Conservation (phyloP, 345 rosid species). For the Aegle marmelos region DNA sequence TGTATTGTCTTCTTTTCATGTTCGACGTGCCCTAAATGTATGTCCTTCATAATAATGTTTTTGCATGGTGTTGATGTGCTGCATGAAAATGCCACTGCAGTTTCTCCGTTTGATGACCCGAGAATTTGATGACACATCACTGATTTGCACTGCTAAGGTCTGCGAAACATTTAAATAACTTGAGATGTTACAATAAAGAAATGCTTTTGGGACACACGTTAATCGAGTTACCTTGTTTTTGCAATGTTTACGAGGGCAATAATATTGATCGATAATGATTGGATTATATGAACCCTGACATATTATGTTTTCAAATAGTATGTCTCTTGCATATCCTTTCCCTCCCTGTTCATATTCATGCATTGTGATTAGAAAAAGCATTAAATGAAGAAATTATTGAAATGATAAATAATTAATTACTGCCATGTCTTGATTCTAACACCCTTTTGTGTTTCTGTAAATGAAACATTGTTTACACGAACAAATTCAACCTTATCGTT, state of each 20-base stretch:
- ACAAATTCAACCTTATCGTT: constrained; percentile 33
- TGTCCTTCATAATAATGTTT: constrained; percentile 28
- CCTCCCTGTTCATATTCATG: constrained; percentile 37
- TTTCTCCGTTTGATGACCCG: constrained; percentile 31
- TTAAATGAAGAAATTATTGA: no score
- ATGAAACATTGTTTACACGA: constrained; percentile 21
- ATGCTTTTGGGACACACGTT: neutral
- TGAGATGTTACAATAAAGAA: neutral
- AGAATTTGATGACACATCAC: constrained; percentile 24
- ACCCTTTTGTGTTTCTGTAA: constrained; percentile 40
- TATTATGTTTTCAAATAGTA: constrained; percentile 32
- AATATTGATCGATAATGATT: constrained; percentile 54
- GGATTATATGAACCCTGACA: constrained; percentile 26
- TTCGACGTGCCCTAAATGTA: constrained; percentile 14
- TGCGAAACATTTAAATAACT: constrained; percentile 10
- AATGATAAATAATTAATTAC: constrained; percentile 9
- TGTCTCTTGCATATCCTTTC: constrained; percentile 38
- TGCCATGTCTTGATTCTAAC: constrained; percentile 58
- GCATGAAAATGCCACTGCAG: constrained; percentile 31
- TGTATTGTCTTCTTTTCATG: constrained; percentile 10
- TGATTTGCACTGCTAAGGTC: constrained; percentile 40
- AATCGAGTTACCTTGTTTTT: constrained; percentile 28
- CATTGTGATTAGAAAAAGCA: neutral
- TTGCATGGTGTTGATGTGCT: constrained; percentile 37
- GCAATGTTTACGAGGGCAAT: constrained; percentile 44